These are phyloP conservation scores for Phytophthora pseudosyringae DNA, from an alignment of 352 stramenopile species.

Conservation along the genomic window DNA sequence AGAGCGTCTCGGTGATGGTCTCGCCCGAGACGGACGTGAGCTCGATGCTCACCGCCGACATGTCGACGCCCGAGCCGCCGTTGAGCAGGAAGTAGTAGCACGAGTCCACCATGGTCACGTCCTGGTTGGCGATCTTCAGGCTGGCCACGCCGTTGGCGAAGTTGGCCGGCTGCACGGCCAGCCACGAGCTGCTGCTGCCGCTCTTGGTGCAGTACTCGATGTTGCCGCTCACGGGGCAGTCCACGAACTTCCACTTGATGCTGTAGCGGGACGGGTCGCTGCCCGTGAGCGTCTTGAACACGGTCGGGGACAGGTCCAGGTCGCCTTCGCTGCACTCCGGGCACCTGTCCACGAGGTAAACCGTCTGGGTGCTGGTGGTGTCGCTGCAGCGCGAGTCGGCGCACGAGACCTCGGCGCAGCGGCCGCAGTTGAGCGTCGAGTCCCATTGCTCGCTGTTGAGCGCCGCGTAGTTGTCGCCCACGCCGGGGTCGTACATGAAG, in stretches of 20 bases:
- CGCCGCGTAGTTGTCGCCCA: constrained; percentile 64
- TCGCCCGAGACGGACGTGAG: constrained; percentile 63
- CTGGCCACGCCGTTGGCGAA: constrained; percentile 40
- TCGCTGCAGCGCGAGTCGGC: constrained; percentile 54
- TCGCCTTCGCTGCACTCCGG: constrained; percentile 69
- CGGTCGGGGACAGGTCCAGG: constrained; percentile 54
- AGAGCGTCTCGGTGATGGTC: constrained; percentile 58
- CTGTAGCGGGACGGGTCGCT: constrained; percentile 41
- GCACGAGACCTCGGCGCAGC: constrained; percentile 73
- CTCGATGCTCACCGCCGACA: constrained; percentile 46
- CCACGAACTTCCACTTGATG: constrained; percentile 62
- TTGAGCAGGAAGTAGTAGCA: constrained; percentile 70
- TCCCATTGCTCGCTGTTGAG: constrained; percentile 72
- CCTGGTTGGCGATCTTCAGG: constrained; percentile 56
- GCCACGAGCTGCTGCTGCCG: constrained; percentile 53
- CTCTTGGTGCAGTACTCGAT: constrained; percentile 61
- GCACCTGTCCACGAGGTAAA: constrained; percentile 75
- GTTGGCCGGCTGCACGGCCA: constrained; percentile 54
- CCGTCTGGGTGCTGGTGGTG: constrained; percentile 42
- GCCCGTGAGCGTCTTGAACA: constrained; percentile 58
- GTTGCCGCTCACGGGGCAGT: constrained; percentile 51
- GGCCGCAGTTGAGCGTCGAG: constrained; percentile 59
- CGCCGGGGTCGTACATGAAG: constrained; percentile 61
- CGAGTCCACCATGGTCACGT: constrained; percentile 69
- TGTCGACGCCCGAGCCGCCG: constrained; percentile 37